These are phyloP conservation scores for Sclerotinia spermophila DNA, from an alignment of 2,329 filamentous ascomycete genomes.

Conservation along the genomic window DNA sequence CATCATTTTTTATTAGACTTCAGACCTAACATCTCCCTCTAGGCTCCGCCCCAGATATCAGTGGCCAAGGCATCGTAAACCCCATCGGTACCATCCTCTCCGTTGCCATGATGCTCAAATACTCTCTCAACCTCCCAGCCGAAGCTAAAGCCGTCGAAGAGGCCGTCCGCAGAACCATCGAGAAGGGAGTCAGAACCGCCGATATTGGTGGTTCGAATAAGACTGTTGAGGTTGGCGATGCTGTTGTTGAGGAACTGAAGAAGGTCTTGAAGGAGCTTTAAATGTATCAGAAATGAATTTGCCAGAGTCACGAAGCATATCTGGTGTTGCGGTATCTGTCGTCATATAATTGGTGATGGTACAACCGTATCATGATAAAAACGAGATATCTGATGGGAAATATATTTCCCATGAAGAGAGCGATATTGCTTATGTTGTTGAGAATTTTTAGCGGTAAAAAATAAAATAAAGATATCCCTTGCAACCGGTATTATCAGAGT, in stretches of 20 bases:
- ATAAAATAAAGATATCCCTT: not conserved
- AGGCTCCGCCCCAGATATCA: slow-evolving; percentile 91
- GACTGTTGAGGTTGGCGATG: slow-evolving; percentile 80
- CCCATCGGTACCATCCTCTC: slow-evolving; percentile 89
- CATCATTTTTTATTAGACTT: not conserved
- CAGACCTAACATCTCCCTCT: not conserved
- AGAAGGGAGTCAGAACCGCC: slow-evolving; percentile 72
- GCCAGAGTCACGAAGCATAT: not conserved
- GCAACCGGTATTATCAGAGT: not conserved
- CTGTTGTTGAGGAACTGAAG: slow-evolving; percentile 69
- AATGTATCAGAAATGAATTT: not conserved
- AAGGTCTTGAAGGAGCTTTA: slow-evolving; percentile 51
- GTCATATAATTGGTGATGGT: not conserved
- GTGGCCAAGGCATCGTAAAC: slow-evolving; percentile 86
- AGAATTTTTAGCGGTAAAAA: not conserved
- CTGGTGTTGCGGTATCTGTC: not conserved
- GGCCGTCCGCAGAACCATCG: slow-evolving; percentile 75
- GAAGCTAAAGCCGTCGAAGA: slow-evolving; percentile 78
- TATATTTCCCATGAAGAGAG: not conserved
- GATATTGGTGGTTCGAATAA: slow-evolving; percentile 77
- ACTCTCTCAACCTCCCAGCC: slow-evolving; percentile 75
- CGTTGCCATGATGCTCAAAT: slow-evolving; percentile 92
- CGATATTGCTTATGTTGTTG: not conserved
- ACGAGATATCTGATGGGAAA: not conserved
- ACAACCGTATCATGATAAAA: not conserved